These are phyloP conservation scores for Epicoccum sorghinum DNA, from an alignment of 2,329 filamentous ascomycete genomes.

Conservation along the genomic window DNA sequence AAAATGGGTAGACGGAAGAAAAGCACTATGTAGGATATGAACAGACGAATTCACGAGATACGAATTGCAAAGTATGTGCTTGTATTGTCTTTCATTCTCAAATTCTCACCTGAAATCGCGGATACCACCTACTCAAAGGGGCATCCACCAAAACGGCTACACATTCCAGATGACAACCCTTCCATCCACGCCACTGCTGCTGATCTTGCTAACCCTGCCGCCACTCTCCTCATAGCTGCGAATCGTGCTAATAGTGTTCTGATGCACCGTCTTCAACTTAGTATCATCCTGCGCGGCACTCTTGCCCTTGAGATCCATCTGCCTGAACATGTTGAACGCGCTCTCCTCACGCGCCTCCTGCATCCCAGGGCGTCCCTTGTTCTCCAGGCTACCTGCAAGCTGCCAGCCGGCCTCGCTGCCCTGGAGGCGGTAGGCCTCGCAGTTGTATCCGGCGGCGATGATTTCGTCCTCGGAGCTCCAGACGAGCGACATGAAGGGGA, in stretches of 20 bases:
- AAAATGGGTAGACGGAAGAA: no score
- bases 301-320: constrained; percentile 98
- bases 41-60: no score
- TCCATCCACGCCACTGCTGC: constrained; percentile 62
- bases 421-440: constrained; percentile 86
- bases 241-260: constrained; percentile 91
- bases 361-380: constrained; percentile 66
- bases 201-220: constrained; percentile 76
- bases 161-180: constrained; percentile 56
- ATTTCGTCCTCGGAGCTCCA: constrained; percentile 94
- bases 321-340: constrained; percentile 95
- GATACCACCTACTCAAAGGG: neutral
- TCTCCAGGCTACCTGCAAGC: constrained; percentile 79
- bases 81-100: no score
- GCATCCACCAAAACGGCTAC: constrained; percentile 28
- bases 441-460: constrained; percentile 88
- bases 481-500: constrained; percentile 90
- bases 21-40: no score
- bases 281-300: constrained; percentile 76
- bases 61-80: no score
- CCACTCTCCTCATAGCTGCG: constrained; percentile 73
- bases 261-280: constrained; percentile 91
- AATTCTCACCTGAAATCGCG: no score
- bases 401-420: constrained; percentile 84
- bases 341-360: constrained; percentile 79